Conservation (phyloP, 306 rosid species). For the Cicer cuneatum region DNA sequence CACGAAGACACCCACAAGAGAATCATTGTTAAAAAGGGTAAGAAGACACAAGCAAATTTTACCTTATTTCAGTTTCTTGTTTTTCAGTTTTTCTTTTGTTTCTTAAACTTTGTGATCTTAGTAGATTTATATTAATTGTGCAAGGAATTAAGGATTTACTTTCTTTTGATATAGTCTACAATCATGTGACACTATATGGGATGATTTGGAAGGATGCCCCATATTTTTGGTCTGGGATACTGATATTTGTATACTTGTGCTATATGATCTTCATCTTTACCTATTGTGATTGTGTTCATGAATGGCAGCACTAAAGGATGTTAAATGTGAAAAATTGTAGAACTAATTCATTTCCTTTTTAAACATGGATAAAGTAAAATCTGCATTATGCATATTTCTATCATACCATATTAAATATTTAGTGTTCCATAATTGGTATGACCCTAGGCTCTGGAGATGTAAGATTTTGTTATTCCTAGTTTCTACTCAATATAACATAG, state of each 20-base stretch:
- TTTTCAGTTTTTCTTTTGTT: background rate
- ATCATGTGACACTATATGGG: background rate
- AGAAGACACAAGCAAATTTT: slow-evolving; percentile 7
- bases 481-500: background rate
- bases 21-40: slow-evolving; percentile 71
- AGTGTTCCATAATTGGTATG: slow-evolving; percentile 24
- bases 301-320: background rate
- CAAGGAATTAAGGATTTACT: background rate
- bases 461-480: slow-evolving; percentile 6
- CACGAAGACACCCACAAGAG: slow-evolving; percentile 94
- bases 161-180: slow-evolving; percentile 18
- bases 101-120: background rate
- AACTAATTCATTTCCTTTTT: slow-evolving; percentile 29
- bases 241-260: slow-evolving; percentile 4
- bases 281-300: slow-evolving; percentile 30
- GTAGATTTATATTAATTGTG: background rate
- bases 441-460: slow-evolving; percentile 12
- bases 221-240: background rate
- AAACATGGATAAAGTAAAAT: slow-evolving; percentile 21
- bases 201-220: background rate
- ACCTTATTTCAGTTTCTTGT: slow-evolving; percentile 36
- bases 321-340: slow-evolving; percentile 9
- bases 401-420: slow-evolving; percentile 24
- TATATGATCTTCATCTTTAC: slow-evolving; percentile 5
- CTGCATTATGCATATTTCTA: slow-evolving; percentile 24